phyloP scores from a whole-genome alignment of 768 basidiomycete species.

The Mrakia blollopis region DNA sequence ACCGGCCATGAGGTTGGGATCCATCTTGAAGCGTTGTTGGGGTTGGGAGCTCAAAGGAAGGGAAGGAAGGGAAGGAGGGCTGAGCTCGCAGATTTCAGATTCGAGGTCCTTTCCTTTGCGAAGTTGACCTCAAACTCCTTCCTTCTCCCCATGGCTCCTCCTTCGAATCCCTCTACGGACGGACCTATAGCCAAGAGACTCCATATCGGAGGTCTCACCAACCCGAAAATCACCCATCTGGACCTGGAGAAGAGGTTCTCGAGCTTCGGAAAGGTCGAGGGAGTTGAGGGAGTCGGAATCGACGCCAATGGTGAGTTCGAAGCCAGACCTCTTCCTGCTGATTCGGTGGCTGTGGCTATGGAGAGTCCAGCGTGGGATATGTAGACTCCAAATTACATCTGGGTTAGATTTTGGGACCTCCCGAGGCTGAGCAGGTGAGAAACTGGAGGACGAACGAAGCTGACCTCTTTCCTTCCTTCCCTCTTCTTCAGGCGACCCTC shows the following conservation, averaged over 20 bases:
- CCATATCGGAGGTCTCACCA: slow-evolving; percentile 30
- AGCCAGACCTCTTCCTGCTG: neutral
- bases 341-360: neutral
- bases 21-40: neutral
- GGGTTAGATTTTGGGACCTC: neutral
- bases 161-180: neutral
- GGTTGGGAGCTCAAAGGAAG: neutral
- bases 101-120: neutral
- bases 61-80: neutral
- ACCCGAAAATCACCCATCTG: slow-evolving; percentile 26
- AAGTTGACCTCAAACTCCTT: neutral
- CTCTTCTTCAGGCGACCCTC: slow-evolving; percentile 18
- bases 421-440: neutral
- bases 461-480: neutral
- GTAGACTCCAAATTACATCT: neutral
- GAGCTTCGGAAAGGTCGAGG: slow-evolving; percentile 19
- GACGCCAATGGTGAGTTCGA: slow-evolving; percentile 30
- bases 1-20: neutral
- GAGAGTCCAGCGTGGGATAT: no score
- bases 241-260: slow-evolving; percentile 30
- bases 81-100: slow-evolving; percentile 10
- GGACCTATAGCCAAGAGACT: slow-evolving; percentile 18
- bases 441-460: neutral
- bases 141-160: neutral
- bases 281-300: slow-evolving; percentile 29